Evolutionary conservation across 2,329 filamentous ascomycete species (phyloP).

Genomic region (Epichloe uncinata): DNA sequence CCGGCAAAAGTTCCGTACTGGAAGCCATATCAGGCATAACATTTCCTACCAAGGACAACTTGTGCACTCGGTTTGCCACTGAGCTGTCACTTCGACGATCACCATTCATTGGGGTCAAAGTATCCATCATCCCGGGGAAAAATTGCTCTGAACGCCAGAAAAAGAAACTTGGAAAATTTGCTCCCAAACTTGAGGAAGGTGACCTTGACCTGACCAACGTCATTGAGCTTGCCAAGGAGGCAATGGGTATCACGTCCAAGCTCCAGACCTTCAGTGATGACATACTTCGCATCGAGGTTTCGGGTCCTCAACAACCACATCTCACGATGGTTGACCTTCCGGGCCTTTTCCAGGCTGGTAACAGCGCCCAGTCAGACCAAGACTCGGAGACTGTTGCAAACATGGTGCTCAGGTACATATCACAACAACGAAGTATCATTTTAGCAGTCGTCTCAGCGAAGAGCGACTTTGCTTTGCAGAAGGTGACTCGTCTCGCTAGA

Average conservation of each 20-base stretch:
- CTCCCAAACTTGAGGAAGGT: not conserved
- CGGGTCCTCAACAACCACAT: conserved; percentile 33
- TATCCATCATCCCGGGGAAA: conserved; percentile 19
- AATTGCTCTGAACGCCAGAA: conserved; percentile 14
- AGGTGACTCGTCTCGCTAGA: conserved; percentile 33
- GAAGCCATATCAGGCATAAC: conserved; percentile 49
- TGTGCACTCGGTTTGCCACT: conserved; percentile 51
- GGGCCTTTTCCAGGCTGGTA: conserved; percentile 36
- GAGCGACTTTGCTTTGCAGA: conserved; percentile 43
- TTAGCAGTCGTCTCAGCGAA: conserved; percentile 43
- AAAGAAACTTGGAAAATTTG: conserved; percentile 15
- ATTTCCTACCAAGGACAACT: conserved; percentile 42
- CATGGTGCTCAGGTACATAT: conserved; percentile 43
- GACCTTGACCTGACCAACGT: conserved; percentile 17
- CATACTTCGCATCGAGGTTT: conserved; percentile 33
- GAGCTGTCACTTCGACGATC: conserved; percentile 44
- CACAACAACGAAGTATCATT: conserved; percentile 42
- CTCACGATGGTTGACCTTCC: conserved; percentile 47
- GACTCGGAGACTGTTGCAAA: conserved; percentile 30
- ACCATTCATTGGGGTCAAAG: conserved; percentile 17
- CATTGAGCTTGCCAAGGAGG: conserved; percentile 25
- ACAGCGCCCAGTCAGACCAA: conserved; percentile 27
- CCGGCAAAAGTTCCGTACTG: conserved; percentile 51
- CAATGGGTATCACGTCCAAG: conserved; percentile 34
- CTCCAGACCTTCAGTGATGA: conserved; percentile 30